phyloP scores from a whole-genome alignment of 1,284 basidiomycete species.

The Rhizopogon parksii region DNA sequence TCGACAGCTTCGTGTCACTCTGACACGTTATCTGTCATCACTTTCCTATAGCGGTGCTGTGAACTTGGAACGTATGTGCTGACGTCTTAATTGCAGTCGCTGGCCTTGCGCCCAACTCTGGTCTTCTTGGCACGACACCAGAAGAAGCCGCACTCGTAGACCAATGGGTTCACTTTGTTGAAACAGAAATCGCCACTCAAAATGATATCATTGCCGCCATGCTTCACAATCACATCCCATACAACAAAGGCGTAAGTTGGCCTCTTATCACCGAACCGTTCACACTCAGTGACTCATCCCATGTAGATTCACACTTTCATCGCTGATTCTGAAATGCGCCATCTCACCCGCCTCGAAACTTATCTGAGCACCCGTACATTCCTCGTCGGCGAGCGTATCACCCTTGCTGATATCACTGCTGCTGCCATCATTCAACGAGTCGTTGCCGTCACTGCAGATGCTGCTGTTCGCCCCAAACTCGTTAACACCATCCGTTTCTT shows the following conservation, averaged over 20 bases:
- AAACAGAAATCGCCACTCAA: slow-evolving; percentile 43
- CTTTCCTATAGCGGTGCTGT: background rate
- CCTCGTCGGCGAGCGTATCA: slow-evolving; percentile 91
- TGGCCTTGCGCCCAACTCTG: slow-evolving; percentile 58
- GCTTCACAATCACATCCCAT: slow-evolving; percentile 38
- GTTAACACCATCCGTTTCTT: slow-evolving; percentile 80
- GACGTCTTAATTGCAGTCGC: slow-evolving; percentile 52
- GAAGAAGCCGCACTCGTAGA: slow-evolving; percentile 59
- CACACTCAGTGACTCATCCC: background rate
- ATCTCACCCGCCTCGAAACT: slow-evolving; percentile 63
- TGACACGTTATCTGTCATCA: slow-evolving; percentile 21
- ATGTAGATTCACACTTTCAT: slow-evolving; percentile 50
- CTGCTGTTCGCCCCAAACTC: slow-evolving; percentile 55
- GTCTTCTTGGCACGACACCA: slow-evolving; percentile 49
- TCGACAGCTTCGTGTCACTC: slow-evolving; percentile 39
- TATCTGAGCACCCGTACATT: slow-evolving; percentile 80
- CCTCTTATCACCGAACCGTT: slow-evolving; percentile 31
- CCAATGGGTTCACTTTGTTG: slow-evolving; percentile 62
- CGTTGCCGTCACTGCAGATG: slow-evolving; percentile 53
- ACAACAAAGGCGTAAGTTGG: slow-evolving; percentile 46
- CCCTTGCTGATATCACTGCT: slow-evolving; percentile 81
- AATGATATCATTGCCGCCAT: slow-evolving; percentile 27
- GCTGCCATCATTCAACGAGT: slow-evolving; percentile 53
- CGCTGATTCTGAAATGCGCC: slow-evolving; percentile 47
- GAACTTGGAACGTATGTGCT: slow-evolving; percentile 4